These are phyloP conservation scores for Fusarium pseudonygamai DNA, from an alignment of 2,329 filamentous ascomycete genomes.

Conservation along the genomic window DNA sequence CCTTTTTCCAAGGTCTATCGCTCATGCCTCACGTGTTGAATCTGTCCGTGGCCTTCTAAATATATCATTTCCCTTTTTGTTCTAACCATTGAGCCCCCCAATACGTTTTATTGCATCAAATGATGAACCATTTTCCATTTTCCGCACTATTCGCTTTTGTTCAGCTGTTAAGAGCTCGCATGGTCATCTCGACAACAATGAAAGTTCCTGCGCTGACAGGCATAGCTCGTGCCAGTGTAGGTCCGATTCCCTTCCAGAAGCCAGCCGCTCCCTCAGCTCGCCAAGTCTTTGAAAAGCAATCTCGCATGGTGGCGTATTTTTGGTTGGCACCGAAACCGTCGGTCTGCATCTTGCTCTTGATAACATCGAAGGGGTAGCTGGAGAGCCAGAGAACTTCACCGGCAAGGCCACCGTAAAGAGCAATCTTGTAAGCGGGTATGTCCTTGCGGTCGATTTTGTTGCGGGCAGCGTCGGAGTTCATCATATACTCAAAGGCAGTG, in stretches of 20 bases:
- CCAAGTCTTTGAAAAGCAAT: slow-evolving; percentile 88
- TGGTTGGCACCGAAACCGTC: slow-evolving; percentile 82
- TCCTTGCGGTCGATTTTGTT: slow-evolving; percentile 80
- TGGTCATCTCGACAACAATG: slow-evolving; percentile 78
- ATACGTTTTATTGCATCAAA: slow-evolving; percentile 11
- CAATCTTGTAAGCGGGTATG: slow-evolving; percentile 85
- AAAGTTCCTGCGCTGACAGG: slow-evolving; percentile 98
- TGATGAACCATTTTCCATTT: neutral
- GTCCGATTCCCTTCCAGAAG: slow-evolving; percentile 95
- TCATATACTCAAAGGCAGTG: slow-evolving; percentile 92
- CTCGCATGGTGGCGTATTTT: slow-evolving; percentile 83
- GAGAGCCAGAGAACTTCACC: slow-evolving; percentile 93
- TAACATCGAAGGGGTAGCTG: slow-evolving; percentile 94
- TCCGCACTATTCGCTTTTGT: neutral
- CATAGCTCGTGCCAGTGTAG: slow-evolving; percentile 93
- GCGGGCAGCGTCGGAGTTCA: slow-evolving; percentile 86
- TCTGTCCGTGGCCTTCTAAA: slow-evolving; percentile 27
- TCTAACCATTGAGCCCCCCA: slow-evolving; percentile 13
- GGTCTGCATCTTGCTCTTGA: slow-evolving; percentile 99
- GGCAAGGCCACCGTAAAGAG: slow-evolving; percentile 89
- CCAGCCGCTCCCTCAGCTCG: slow-evolving; percentile 78
- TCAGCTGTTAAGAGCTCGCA: slow-evolving; percentile 65
- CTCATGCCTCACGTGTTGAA: slow-evolving; percentile 10
- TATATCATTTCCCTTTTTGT: slow-evolving; percentile 7
- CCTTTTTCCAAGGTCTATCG: slow-evolving; percentile 8